Base-by-base conservation (phyloP, 257 asterid genomes). In the Nicotiana obtusifolia region DNA sequence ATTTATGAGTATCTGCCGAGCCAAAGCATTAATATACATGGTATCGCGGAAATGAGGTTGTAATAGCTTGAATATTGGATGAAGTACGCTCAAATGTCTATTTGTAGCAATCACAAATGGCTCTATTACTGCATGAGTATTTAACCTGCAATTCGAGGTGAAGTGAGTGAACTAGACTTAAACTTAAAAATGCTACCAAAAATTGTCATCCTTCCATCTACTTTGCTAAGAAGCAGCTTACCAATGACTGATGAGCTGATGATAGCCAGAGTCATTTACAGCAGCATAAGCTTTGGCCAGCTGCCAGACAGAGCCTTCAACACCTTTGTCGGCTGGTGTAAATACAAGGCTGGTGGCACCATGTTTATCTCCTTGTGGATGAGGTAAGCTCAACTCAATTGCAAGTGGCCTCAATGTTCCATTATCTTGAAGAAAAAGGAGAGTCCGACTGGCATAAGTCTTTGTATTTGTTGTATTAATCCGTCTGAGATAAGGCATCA, bases 191-290 rank as follows among this genome's bases (percentile, higher is more conserved):
- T 26, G 17, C 20, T 1, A 59, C 35, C 4, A 4, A 33, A 78
- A 13, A 33, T 16, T 78, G 7, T 10, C 54, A 35, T 57, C 31
- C 4, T 31, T 54, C 16, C 35, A 78, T 41, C 24, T 4, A 0
- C 56, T 37, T 81, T 14, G 31, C 16, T 24, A 52, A 35, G 13
- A 77, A 24, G 44, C 78, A 24, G 35, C 76, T 0, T 87, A 95
- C 99, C 98, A 95, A 89, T 95, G 99, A 91, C 98, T 91, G 54
- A 95, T 85, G 85, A 95, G 97, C 85, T 94, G 99, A 84, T 95
- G 99, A 84, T 87, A 90, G 82, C 98, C 99, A 0, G 99, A 90
- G 80, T 95, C 99, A 30, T 94, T 95, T 7, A 95, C 97, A 17
- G 96, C 93, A 22, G 88, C 98, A 78, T 95, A 94, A 75, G 99